phyloP scores from a whole-genome alignment of 2,329 filamentous ascomycete species.

The Chaetoscypha palmicola region DNA sequence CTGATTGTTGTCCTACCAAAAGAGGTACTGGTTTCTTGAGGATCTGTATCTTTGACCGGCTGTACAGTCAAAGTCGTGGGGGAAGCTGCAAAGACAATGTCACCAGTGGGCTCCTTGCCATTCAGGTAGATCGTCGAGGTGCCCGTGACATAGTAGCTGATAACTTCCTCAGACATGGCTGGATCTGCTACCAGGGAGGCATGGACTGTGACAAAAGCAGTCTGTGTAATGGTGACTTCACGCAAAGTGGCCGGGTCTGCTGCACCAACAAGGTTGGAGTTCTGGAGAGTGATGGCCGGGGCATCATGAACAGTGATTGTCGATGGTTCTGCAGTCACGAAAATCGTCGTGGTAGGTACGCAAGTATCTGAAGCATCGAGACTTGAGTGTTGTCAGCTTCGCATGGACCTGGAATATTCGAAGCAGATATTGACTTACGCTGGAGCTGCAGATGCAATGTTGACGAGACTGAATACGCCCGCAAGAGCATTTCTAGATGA shows the following conservation, averaged over 20 bases:
- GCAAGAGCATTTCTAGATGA: conserved; percentile 8
- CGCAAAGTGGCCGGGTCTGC: conserved; percentile 2
- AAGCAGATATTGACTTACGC: conserved; percentile 15
- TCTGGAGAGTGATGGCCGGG: conserved; percentile 13
- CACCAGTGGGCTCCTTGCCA: conserved; percentile 17
- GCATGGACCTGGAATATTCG: no score
- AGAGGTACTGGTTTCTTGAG: conserved; percentile 11
- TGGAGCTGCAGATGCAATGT: conserved; percentile 14
- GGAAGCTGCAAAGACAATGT: conserved; percentile 16
- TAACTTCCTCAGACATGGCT: conserved; percentile 1
- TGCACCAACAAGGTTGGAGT: neutral
- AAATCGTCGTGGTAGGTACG: conserved; percentile 16
- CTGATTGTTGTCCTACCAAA: conserved; percentile 10
- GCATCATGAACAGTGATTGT: conserved; percentile 17
- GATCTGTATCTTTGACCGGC: conserved; percentile 8
- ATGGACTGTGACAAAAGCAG: neutral
- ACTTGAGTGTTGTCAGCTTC: conserved; percentile 10
- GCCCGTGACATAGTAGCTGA: conserved; percentile 15
- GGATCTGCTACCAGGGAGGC: neutral
- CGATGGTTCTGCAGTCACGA: conserved; percentile 12
- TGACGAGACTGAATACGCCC: conserved; percentile 15
- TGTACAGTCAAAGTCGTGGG: conserved; percentile 19
- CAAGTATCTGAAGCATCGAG: conserved; percentile 10
- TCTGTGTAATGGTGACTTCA: conserved; percentile 7
- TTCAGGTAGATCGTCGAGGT: conserved; percentile 21